Percentiles rank a stretch among this genome's conserved stretches.
phyloP scores from a whole-genome alignment of 805 yeast species.

The Hanseniaspora pseudoguilliermondii region DNA sequence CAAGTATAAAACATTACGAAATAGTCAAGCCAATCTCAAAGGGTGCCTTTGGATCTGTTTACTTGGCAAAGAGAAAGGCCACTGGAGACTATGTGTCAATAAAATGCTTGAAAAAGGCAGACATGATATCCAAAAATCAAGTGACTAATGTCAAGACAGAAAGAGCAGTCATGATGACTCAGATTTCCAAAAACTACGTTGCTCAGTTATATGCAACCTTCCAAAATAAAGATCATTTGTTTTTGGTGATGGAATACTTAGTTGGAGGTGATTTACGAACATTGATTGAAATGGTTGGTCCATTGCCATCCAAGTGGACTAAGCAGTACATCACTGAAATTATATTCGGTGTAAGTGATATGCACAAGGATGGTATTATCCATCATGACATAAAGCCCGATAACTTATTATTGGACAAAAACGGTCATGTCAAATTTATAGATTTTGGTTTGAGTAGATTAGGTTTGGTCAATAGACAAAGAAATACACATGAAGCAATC shows the following conservation, averaged over 20 bases:
- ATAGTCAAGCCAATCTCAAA: slow-evolving; percentile 84
- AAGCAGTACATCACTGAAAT: slow-evolving; percentile 79
- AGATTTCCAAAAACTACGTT: slow-evolving; percentile 82
- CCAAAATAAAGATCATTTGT: slow-evolving; percentile 75
- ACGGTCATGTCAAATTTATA: slow-evolving; percentile 83
- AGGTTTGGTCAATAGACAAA: slow-evolving; percentile 77
- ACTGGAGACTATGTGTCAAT: slow-evolving; percentile 95
- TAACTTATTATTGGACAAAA: slow-evolving; percentile 68
- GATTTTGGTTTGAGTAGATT: slow-evolving; percentile 89
- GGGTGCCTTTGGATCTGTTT: slow-evolving; percentile 96
- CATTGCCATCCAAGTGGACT: slow-evolving; percentile 77
- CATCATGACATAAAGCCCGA: slow-evolving; percentile 96
- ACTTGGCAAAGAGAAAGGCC: slow-evolving; percentile 62
- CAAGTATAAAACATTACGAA: slow-evolving; percentile 78
- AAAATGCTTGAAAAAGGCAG: slow-evolving; percentile 79
- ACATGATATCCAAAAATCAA: slow-evolving; percentile 95
- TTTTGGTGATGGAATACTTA: slow-evolving; percentile 89
- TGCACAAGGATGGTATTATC: slow-evolving; percentile 78
- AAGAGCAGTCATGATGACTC: slow-evolving; percentile 96
- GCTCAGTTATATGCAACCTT: slow-evolving; percentile 80
- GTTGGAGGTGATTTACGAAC: slow-evolving; percentile 95
- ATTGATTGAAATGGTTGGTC: slow-evolving; percentile 66
- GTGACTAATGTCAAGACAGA: slow-evolving; percentile 89
- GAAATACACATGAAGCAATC: slow-evolving; percentile 18
- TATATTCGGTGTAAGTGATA: slow-evolving; percentile 75